phyloP scores from a whole-genome alignment of 306 rosid genomes.

The Rosa multiflora region DNA sequence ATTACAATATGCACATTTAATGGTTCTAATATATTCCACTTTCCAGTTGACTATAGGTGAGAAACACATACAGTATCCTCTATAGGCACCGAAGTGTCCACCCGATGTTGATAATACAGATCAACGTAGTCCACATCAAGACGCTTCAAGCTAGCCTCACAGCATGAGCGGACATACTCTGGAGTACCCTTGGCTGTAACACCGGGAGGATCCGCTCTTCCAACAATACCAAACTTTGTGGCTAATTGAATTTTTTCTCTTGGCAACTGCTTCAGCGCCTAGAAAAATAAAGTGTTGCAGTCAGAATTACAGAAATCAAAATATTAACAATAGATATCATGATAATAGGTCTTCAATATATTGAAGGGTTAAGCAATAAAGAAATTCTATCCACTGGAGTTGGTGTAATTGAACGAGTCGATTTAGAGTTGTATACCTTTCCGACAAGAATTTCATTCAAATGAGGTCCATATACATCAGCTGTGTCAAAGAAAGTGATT shows the following conservation, averaged over 20 bases:
- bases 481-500: conserved; percentile 42
- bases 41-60: neutral
- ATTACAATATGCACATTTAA: neutral
- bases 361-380: neutral
- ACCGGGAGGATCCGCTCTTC: conserved; percentile 6
- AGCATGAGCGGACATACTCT: conserved; percentile 65
- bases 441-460: conserved; percentile 41
- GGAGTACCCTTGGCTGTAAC: conserved; percentile 58
- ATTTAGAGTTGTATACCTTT: conserved; percentile 22
- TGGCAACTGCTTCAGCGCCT: conserved; percentile 71
- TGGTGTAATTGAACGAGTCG: neutral
- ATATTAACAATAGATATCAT: neutral
- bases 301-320: neutral
- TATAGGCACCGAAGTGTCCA: conserved; percentile 63
- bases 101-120: conserved; percentile 75
- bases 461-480: conserved; percentile 34
- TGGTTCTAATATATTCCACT: neutral
- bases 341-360: neutral
- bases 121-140: conserved; percentile 78
- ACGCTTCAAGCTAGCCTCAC: conserved; percentile 67
- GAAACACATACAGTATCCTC: conserved; percentile 58
- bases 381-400: neutral
- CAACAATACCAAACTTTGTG: conserved; percentile 65
- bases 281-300: neutral
- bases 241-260: conserved; percentile 68